Evolutionary conservation across 495 filamentous ascomycete genomes (phyloP).

Genomic region (Penicillium ochrochloron): DNA sequence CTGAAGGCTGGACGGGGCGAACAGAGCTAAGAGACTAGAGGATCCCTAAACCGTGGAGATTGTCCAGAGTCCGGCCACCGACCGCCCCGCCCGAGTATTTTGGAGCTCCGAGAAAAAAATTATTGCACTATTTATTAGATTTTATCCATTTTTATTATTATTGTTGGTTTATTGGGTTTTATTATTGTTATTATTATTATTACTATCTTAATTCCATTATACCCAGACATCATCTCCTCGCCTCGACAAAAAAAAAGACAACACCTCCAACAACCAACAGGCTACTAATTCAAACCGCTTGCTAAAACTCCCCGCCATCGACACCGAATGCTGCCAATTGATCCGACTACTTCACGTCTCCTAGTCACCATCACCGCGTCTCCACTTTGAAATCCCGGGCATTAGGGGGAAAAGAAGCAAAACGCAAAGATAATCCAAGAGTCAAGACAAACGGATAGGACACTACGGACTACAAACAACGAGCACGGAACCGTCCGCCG

Average conservation of each 20-base stretch:
- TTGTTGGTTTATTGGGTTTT: neutral
- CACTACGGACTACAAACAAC: neutral
- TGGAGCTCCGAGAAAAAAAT: constrained; percentile 17
- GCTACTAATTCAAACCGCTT: neutral
- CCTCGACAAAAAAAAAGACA: neutral
- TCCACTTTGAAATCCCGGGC: constrained; percentile 3
- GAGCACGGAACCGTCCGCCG: constrained; percentile 10
- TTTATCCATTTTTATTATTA: neutral
- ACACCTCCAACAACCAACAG: neutral
- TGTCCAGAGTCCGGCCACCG: constrained; percentile 22
- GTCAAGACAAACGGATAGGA: neutral
- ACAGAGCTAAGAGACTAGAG: constrained; percentile 13
- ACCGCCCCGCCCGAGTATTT: constrained; percentile 19
- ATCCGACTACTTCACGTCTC: neutral
- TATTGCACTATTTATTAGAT: constrained; percentile 4
- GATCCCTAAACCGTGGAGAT: constrained; percentile 26
- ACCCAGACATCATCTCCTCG: neutral
- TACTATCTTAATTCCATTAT: neutral
- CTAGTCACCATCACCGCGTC: neutral
- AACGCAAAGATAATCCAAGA: neutral
- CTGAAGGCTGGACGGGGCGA: constrained; percentile 9
- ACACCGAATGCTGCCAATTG: neutral
- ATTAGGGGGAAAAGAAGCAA: neutral
- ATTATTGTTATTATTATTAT: neutral
- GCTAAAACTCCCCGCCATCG: neutral